These are phyloP conservation scores for Trichoderma asperellum DNA, from an alignment of 2,329 filamentous ascomycete species.

Conservation along the genomic window DNA sequence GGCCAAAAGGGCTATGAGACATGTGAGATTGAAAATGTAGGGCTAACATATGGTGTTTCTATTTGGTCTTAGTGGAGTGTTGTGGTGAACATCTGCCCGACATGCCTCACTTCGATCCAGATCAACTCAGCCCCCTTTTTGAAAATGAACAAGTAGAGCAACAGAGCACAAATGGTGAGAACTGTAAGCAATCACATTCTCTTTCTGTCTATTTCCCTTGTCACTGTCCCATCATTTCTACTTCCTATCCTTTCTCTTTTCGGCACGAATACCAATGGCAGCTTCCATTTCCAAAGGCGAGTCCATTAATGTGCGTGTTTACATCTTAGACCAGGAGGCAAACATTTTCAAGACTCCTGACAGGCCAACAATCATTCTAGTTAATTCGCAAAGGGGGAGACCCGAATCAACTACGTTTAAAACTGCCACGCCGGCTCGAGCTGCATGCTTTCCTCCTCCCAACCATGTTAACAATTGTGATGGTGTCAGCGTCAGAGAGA, in stretches of 20 bases:
- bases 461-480: slow-evolving; percentile 25
- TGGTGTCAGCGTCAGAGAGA: slow-evolving; percentile 28
- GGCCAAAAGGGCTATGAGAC: background rate
- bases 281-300: background rate
- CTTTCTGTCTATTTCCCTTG: background rate
- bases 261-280: background rate
- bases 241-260: background rate
- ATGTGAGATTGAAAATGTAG: background rate
- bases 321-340: background rate
- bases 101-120: background rate
- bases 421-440: background rate
- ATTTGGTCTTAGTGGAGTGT: background rate
- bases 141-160: background rate
- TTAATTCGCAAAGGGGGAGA: background rate
- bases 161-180: background rate
- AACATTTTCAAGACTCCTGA: background rate
- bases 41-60: slow-evolving; percentile 1
- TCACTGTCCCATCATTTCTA: background rate
- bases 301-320: background rate
- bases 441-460: background rate
- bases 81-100: background rate
- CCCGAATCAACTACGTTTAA: background rate
- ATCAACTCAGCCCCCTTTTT: background rate
- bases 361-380: background rate
- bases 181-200: background rate